Evolutionary conservation across 2,329 filamentous ascomycete genomes (phyloP), one percentile per base, ranked within the genome.

Genomic region (Colletotrichum nymphaeae): DNA sequence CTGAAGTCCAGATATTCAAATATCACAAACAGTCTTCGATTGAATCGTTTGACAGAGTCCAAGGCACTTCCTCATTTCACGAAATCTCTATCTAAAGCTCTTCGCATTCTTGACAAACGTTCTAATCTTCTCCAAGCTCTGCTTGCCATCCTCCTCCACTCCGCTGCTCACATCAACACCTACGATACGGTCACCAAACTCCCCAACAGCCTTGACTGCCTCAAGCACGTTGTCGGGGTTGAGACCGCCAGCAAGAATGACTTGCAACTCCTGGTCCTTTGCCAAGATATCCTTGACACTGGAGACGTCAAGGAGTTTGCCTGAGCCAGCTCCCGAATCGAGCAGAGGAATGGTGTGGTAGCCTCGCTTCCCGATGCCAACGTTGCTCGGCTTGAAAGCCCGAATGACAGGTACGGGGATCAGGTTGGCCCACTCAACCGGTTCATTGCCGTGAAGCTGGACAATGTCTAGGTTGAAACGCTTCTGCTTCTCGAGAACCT

Each of bases 141-240:
- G 97, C 80, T 91, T 86, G 2, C 95, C 96, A 77, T 93, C 89
- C 46, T 91, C 92, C 83, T 98, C 97, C 2, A 99, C 95, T 0
- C 97, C 97, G 79, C 94, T 98, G 82, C 95, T 98, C 24, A 98
- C 94, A 85, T 99, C 97, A 4, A 99, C 93, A 2, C 93, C 95
- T 42, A 95, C 85, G 14, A 98, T 90, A 73, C 92, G 90, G 11
- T 86, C 86, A 30, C 86, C 86, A 62, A 71, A 76, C 7, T 88
- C 85, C 0, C 91, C 93, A 19, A 96, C 84, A 16, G 88, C 87
- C 26, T 86, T 84, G 22, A 99, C 85, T 8, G 90, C 88, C 5
- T 90, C 86, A 1, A 85, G 86, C 5, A 99, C 93, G 79, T 98
- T 99, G 3, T 92, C 90, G 1, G 94, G 91, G 73, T 91, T 91